Evolutionary conservation across 2,329 filamentous ascomycete genomes (phyloP).

Genomic region (Colletotrichum lindemuthianum): DNA sequence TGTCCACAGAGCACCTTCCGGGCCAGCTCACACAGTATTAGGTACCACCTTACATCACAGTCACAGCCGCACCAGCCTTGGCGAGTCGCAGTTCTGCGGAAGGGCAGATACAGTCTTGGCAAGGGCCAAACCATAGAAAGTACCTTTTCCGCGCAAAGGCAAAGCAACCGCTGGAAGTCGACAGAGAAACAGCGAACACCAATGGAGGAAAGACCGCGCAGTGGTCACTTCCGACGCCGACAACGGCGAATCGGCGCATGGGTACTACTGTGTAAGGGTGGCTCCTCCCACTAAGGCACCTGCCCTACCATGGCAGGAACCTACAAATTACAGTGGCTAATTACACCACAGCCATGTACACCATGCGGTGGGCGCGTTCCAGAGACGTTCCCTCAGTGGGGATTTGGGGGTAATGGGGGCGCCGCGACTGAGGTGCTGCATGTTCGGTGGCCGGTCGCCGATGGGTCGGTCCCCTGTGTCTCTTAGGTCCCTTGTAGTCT

Average conservation of each 20-base stretch:
- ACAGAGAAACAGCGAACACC: conserved; percentile 9
- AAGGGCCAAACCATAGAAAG: background rate
- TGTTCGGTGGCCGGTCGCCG: conserved; percentile 33
- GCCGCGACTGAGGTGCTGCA: conserved; percentile 19
- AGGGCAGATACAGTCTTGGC: conserved; percentile 1
- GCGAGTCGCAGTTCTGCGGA: background rate
- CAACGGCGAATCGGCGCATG: conserved; percentile 17
- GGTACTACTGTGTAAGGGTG: too few relatives aligned
- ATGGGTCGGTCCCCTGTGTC: conserved; percentile 10
- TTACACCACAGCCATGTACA: too few relatives aligned
- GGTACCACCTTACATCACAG: background rate
- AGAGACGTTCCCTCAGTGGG: conserved; percentile 28
- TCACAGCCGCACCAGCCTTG: background rate
- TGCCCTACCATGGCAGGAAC: too few relatives aligned
- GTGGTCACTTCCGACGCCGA: background rate
- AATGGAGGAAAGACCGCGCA: background rate
- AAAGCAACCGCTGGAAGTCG: background rate
- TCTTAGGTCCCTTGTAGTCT: background rate
- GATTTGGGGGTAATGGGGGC: conserved; percentile 1
- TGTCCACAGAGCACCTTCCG: too few relatives aligned
- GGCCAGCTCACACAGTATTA: background rate
- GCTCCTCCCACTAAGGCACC: background rate
- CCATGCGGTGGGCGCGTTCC: conserved; percentile 1
- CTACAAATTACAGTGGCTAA: too few relatives aligned
- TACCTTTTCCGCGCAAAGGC: background rate